Evolutionary conservation across 2,329 filamentous ascomycete genomes (phyloP).

Genomic region (Lasiodiplodia sp.): DNA sequence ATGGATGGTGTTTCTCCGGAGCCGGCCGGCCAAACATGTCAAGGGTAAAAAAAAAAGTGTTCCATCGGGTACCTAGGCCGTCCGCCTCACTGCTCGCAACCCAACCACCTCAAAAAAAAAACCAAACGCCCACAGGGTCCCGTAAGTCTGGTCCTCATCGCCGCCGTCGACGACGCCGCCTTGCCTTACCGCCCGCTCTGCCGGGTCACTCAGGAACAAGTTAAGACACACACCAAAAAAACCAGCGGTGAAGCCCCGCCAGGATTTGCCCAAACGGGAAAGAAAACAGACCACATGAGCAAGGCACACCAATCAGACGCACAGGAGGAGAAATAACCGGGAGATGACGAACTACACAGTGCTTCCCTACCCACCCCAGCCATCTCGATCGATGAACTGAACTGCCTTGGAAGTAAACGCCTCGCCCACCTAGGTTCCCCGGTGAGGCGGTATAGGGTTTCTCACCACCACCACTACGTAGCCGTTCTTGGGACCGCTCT

Average conservation of each 20-base stretch:
- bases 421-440: too few species aligned
- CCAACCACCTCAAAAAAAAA: neutral
- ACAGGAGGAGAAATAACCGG: neutral
- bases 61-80: neutral
- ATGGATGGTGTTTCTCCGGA: neutral
- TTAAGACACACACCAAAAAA: neutral
- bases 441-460: too few species aligned
- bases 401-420: too few species aligned
- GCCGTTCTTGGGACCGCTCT: too few species aligned
- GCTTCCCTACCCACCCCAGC: neutral
- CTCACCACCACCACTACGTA: too few species aligned
- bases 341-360: neutral
- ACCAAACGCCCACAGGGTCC: too few species aligned
- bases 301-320: neutral
- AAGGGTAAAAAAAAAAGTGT: neutral
- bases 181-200: too few species aligned
- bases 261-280: neutral
- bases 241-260: neutral
- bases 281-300: neutral
- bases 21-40: neutral
- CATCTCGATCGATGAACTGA: neutral
- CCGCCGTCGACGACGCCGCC: too few species aligned
- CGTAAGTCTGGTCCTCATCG: too few species aligned
- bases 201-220: neutral
- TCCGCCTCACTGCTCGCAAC: neutral